Base-by-base conservation (phyloP, 768 basidiomycete genomes). In the Rossbeevera mucosa region DNA sequence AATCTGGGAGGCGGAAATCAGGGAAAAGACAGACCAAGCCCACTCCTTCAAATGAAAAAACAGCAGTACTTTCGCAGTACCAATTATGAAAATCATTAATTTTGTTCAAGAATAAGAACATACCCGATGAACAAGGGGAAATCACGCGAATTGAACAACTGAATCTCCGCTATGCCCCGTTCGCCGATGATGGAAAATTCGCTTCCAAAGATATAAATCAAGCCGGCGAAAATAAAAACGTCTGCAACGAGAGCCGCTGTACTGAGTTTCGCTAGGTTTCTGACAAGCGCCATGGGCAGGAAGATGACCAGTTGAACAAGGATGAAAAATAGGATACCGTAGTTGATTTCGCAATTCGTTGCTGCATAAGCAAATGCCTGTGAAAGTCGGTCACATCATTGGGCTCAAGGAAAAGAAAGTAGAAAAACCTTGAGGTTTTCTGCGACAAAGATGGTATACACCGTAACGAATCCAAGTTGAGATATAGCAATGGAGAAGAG, bases 41-140 rank as follows among this genome's bases (percentile, higher is more conserved):
- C 59, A 99, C 92, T 8, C 95, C 95, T 70, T 99, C 95, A 61
- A 98, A 99, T 1, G 96, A 92, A 70, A 98, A 98, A 26, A 97
- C 95, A 3, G 96, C 95, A 21, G 96, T 97, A 7, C 94, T 92
- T 59, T 58, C 24, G 41, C 55, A 24, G 56, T 31, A 16, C 24
- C 14, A 51, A 55, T 5, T 58, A 44, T 44, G 4, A 22, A 52
- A 44, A 30, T 25, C 7, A 42, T 29, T 25, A 28, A 41, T 44
- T 38, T 22, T 12, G 44, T 44, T 26, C 14, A 24, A 45, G 25
- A 18, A 7, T 4, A 12, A 22, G 18, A n/a, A 72, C 85, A 58
- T 59, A 91, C 88, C 93, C 96, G 52, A 99, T 88, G 54, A 99
- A 82, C 18, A 98, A 72, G 0, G 95, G 86, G 74, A 92, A 99